Conservation (phyloP, 1,284 basidiomycete species). For the Mycena citricolor region DNA sequence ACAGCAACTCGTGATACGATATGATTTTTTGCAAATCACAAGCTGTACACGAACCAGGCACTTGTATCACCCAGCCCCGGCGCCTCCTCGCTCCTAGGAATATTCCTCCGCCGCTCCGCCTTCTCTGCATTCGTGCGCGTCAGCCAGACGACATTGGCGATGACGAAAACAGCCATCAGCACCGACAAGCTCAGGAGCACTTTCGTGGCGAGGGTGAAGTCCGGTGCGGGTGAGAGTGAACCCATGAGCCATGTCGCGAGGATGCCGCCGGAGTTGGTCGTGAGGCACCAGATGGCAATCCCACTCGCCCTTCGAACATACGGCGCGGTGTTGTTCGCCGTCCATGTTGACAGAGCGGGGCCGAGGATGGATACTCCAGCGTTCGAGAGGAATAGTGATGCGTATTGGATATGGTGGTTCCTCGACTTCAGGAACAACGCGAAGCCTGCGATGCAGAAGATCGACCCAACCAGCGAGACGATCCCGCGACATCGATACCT, state of each 20-base stretch:
- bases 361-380: slow-evolving; percentile 44
- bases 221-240: slow-evolving; percentile 40
- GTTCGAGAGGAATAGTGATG: slow-evolving; percentile 50
- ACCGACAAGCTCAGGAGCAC: slow-evolving; percentile 36
- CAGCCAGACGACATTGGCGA: slow-evolving; percentile 30
- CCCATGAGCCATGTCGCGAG: slow-evolving; percentile 55
- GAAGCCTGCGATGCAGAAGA: slow-evolving; percentile 45
- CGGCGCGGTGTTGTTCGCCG: slow-evolving; percentile 58
- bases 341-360: slow-evolving; percentile 49
- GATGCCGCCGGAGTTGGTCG: slow-evolving; percentile 58
- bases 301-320: slow-evolving; percentile 54
- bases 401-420: slow-evolving; percentile 43
- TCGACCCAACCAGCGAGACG: slow-evolving; percentile 36
- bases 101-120: slow-evolving; percentile 15
- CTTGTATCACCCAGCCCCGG: slow-evolving; percentile 13
- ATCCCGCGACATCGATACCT: slow-evolving; percentile 43
- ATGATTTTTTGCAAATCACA: slow-evolving; percentile 7
- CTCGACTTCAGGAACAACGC: slow-evolving; percentile 42
- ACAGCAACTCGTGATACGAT: no score
- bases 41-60: slow-evolving; percentile 22
- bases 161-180: slow-evolving; percentile 29
- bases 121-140: slow-evolving; percentile 28
- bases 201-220: slow-evolving; percentile 40
- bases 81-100: slow-evolving; percentile 13
- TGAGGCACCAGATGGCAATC: slow-evolving; percentile 53